These are phyloP conservation scores for Ramularia endophylla DNA, from an alignment of 2,329 filamentous ascomycete genomes.

Conservation along the genomic window DNA sequence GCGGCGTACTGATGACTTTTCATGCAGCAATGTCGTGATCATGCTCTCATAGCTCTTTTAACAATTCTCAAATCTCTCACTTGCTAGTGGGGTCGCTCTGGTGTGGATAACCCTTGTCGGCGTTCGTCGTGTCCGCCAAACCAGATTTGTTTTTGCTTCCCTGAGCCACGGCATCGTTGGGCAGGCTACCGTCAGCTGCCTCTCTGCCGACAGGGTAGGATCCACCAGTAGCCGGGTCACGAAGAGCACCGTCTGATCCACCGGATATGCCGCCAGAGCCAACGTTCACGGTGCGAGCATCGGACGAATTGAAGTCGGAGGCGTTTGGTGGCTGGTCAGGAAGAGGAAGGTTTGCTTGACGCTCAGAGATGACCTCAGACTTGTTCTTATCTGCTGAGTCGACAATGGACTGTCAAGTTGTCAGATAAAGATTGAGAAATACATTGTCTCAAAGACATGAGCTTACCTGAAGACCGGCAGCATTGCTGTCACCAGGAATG, in stretches of 20 bases:
- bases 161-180: constrained; percentile 54
- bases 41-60: not conserved
- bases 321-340: constrained; percentile 69
- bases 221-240: constrained; percentile 47
- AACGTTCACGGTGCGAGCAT: constrained; percentile 63
- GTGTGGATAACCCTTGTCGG: constrained; percentile 38
- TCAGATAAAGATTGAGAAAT: not conserved
- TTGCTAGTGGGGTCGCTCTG: constrained; percentile 35
- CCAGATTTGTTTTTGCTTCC: constrained; percentile 40
- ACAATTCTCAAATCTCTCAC: no score
- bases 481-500: constrained; percentile 39
- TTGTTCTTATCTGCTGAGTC: constrained; percentile 42
- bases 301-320: constrained; percentile 73
- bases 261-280: constrained; percentile 52
- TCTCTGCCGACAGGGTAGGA: constrained; percentile 57
- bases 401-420: constrained; percentile 19
- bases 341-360: constrained; percentile 67
- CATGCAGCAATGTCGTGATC: no score
- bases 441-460: not conserved
- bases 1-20: no score
- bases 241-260: constrained; percentile 38
- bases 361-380: constrained; percentile 59
- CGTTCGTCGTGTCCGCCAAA: constrained; percentile 36
- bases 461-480: constrained; percentile 43
- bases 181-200: constrained; percentile 52